phyloP scores from a whole-genome alignment of 306 rosid species.

The Glycine soja region DNA sequence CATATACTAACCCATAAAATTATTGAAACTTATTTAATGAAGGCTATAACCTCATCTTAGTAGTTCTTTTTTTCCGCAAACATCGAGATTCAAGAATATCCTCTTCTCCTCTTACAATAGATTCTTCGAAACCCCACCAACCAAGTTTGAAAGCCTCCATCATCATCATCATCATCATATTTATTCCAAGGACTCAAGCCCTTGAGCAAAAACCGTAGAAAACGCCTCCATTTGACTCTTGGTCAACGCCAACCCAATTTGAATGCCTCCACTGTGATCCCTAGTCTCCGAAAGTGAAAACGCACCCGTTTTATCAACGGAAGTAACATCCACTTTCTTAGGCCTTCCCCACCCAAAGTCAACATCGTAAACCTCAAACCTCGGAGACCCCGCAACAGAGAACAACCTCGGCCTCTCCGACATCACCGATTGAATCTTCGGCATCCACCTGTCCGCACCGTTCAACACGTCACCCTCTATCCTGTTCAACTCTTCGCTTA shows the following conservation, averaged over 20 bases:
- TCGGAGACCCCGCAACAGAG: conserved; percentile 58
- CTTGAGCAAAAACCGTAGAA: conserved; percentile 6
- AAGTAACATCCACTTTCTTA: conserved; percentile 53
- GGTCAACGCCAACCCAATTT: conserved; percentile 51
- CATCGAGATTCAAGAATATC: too few relatives aligned
- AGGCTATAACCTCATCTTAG: too few relatives aligned
- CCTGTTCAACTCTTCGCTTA: conserved; percentile 24
- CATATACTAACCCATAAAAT: too few relatives aligned
- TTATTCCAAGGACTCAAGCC: conserved; percentile 37
- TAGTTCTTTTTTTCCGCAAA: too few relatives aligned
- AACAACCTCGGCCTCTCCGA: background rate
- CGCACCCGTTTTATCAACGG: conserved; percentile 47
- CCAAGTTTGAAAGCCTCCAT: too few relatives aligned
- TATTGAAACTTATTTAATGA: too few relatives aligned
- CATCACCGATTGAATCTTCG: background rate
- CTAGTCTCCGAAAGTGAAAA: conserved; percentile 47
- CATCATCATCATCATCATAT: too few relatives aligned
- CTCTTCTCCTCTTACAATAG: too few relatives aligned
- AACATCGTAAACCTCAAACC: conserved; percentile 54
- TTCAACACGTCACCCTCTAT: conserved; percentile 36
- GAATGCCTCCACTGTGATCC: conserved; percentile 46
- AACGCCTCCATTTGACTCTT: conserved; percentile 45
- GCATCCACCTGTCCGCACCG: conserved; percentile 25
- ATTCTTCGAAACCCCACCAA: too few relatives aligned
- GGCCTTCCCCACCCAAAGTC: conserved; percentile 75